Conservation (phyloP, 768 basidiomycete genomes). For the Suillus decipiens region DNA sequence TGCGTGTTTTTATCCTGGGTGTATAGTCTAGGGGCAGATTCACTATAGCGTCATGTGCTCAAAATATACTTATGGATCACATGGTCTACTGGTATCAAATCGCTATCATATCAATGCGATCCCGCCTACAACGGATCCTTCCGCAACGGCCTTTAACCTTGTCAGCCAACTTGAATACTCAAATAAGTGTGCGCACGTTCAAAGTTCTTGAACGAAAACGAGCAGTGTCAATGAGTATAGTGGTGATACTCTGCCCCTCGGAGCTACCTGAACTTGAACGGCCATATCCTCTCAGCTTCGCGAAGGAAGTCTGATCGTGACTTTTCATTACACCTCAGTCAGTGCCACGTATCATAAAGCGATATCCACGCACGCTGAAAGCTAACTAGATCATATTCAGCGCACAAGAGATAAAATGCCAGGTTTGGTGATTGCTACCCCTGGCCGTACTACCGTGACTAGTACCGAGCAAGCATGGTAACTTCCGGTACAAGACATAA, state of each 20-base stretch:
- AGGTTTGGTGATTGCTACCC: background rate
- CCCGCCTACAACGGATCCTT: background rate
- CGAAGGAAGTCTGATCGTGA: background rate
- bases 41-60: background rate
- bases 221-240: too few relatives aligned
- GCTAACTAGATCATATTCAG: background rate
- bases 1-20: background rate
- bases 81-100: background rate
- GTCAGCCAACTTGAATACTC: background rate
- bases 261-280: background rate
- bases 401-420: background rate
- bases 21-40: too few relatives aligned
- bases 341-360: background rate
- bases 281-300: slow-evolving; percentile 1
- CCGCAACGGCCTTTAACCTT: too few relatives aligned
- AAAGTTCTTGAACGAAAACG: too few relatives aligned
- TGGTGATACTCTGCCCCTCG: background rate
- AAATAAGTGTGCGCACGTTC: background rate
- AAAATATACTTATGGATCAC: background rate
- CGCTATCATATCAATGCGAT: background rate
- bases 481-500: too few relatives aligned
- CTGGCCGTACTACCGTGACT: background rate
- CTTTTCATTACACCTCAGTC: background rate
- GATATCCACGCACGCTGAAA: background rate
- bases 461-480: too few relatives aligned